Percentiles rank a stretch among this genome's conserved stretches.
Evolutionary conservation across 768 basidiomycete species (phyloP).

Genomic region (Holtermannia corniformis): DNA sequence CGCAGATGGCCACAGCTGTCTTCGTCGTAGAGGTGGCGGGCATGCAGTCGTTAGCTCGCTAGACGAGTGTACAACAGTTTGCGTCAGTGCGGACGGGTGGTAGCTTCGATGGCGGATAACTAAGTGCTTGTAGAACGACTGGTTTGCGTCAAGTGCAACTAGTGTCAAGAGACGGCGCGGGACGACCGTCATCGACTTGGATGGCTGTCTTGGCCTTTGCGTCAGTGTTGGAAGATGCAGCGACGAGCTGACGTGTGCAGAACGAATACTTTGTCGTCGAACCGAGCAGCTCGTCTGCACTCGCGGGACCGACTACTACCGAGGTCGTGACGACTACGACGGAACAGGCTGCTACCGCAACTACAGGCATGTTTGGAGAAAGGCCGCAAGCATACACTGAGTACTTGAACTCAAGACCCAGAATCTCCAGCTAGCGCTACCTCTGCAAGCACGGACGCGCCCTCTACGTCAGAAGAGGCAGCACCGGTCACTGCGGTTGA

Average conservation of each 20-base stretch:
- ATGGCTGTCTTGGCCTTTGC: not conserved
- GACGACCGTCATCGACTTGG: not conserved
- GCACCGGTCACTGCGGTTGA: not conserved
- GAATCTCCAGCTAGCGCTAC: not conserved
- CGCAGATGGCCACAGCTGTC: not conserved
- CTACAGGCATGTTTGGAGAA: not conserved
- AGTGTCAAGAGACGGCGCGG: not conserved
- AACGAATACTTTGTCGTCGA: not conserved
- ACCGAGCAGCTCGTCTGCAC: not conserved
- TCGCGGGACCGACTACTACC: not conserved
- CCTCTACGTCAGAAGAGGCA: not conserved
- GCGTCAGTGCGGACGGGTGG: not conserved
- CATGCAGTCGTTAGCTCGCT: not conserved
- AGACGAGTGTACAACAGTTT: not conserved
- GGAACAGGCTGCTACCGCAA: not conserved
- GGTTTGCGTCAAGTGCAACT: not conserved
- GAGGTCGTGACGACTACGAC: no score
- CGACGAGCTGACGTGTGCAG: not conserved
- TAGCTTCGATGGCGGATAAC: not conserved
- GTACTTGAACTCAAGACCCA: not conserved
- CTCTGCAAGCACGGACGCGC: not conserved
- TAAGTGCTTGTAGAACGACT: not conserved
- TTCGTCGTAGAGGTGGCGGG: not conserved
- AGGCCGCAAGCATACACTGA: not conserved
- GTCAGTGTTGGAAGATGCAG: not conserved